A percentile compares a stretch with the other conserved stretches of the same genome.
Evolutionary conservation across 1,284 basidiomycete species (phyloP).

Genomic region (Boletus putidus): DNA sequence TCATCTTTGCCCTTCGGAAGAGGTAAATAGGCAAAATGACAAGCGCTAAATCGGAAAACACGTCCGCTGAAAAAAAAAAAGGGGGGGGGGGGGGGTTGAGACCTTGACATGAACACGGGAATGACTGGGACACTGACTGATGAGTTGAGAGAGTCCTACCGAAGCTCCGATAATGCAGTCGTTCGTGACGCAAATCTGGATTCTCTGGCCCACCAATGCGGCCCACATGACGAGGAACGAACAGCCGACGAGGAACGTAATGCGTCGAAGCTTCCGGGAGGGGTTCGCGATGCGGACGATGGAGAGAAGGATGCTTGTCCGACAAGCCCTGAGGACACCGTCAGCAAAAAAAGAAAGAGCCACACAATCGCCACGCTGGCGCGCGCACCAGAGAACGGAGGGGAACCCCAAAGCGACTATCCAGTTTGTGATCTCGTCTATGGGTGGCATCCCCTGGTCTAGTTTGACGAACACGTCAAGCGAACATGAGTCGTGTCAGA

Average conservation of each 20-base stretch:
- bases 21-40: conserved; percentile 26
- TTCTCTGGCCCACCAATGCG: conserved; percentile 21
- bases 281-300: conserved; percentile 25
- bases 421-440: conserved; percentile 16
- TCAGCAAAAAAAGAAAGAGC: not conserved
- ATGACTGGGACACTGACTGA: conserved; percentile 21
- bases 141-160: conserved; percentile 21
- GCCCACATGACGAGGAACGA: conserved; percentile 32
- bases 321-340: conserved; percentile 21
- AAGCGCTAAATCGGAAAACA: conserved; percentile 32
- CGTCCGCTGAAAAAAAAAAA: conserved; percentile 14
- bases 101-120: not conserved
- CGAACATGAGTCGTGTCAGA: not conserved
- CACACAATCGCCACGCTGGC: not conserved
- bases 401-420: conserved; percentile 19
- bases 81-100: not conserved
- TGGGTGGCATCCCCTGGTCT: not conserved
- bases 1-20: conserved; percentile 10
- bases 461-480: not conserved
- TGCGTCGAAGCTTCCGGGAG: conserved; percentile 7
- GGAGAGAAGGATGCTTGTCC: conserved; percentile 30
- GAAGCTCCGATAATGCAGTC: conserved; percentile 7
- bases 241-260: conserved; percentile 10
- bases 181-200: conserved; percentile 9
- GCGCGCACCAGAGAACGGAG: conserved; percentile 27